phyloP scores from a whole-genome alignment of 805 yeast species.

The Spathaspora gorwiae region DNA sequence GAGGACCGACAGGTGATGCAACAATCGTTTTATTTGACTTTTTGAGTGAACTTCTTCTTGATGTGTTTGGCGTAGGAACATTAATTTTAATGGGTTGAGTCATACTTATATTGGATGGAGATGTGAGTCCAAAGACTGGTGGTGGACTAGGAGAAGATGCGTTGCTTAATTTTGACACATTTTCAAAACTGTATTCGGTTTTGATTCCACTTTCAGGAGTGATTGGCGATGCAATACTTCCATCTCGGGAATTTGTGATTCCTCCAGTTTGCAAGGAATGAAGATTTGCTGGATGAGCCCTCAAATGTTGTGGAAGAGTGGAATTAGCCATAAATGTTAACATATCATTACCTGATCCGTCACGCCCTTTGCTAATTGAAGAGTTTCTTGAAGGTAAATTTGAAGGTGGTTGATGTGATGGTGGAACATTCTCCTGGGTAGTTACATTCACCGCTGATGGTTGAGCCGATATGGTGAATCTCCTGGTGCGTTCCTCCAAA shows the following conservation, averaged over 20 bases:
- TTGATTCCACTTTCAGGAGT: conserved; percentile 2
- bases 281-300: conserved; percentile 2
- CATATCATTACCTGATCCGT: conserved; percentile 2
- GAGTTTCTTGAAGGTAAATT: conserved; percentile 5
- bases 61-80: conserved; percentile 16
- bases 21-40: conserved; percentile 50
- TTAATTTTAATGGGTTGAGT: conserved; percentile 6
- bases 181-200: conserved; percentile 5
- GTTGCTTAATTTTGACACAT: background rate
- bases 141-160: conserved; percentile 8
- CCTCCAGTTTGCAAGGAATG: conserved; percentile 1
- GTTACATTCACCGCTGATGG: conserved; percentile 32
- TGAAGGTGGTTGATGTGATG: conserved; percentile 3
- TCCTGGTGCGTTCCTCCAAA: conserved; percentile 32
- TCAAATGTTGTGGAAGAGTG: background rate
- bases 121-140: conserved; percentile 1
- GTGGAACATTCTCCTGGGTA: conserved; percentile 5
- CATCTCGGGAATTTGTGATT: background rate
- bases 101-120: conserved; percentile 1
- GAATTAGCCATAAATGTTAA: conserved; percentile 4
- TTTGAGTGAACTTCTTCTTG: conserved; percentile 23
- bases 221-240: conserved; percentile 3
- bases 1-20: conserved; percentile 55
- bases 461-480: conserved; percentile 42
- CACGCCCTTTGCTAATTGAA: conserved; percentile 3